Percentiles rank a stretch among this genome's conserved stretches.
phyloP scores from a whole-genome alignment of 805 yeast species.

The Nakazawaea laoshanensis region DNA sequence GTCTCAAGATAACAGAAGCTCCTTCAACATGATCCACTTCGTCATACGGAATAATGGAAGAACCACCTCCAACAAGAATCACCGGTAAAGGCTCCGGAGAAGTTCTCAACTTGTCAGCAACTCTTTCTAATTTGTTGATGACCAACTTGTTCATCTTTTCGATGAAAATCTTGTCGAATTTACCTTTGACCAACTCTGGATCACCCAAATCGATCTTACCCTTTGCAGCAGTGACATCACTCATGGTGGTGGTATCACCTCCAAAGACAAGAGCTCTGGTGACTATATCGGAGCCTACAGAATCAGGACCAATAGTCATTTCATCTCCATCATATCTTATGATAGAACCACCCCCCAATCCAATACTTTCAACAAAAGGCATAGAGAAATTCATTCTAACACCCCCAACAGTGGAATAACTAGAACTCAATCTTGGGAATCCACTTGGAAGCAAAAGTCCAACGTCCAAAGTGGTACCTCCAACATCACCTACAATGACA shows the following conservation, averaged over 20 bases:
- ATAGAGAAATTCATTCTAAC: conserved; percentile 40
- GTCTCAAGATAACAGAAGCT: conserved; percentile 31
- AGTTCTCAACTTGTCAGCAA: conserved; percentile 36
- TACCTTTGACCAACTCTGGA: conserved; percentile 15
- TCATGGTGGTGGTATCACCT: conserved; percentile 29
- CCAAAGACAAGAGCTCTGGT: conserved; percentile 30
- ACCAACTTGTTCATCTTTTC: conserved; percentile 13
- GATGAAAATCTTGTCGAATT: conserved; percentile 12
- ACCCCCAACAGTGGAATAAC: conserved; percentile 35
- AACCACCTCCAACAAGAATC: conserved; percentile 41
- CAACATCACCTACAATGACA: conserved; percentile 37
- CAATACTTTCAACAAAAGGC: conserved; percentile 42
- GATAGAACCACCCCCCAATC: conserved; percentile 42
- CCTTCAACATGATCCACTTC: conserved; percentile 22
- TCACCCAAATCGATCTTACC: conserved; percentile 20
- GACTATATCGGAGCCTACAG: conserved; percentile 33
- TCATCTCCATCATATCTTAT: conserved; percentile 20
- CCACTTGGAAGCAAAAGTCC: conserved; percentile 35
- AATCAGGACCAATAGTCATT: conserved; percentile 36
- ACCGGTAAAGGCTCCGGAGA: conserved; percentile 33
- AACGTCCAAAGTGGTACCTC: conserved; percentile 44
- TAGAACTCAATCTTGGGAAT: conserved; percentile 36
- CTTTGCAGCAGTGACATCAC: conserved; percentile 25
- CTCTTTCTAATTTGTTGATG: conserved; percentile 24
- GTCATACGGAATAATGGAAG: conserved; percentile 30